Evolutionary conservation across 2,329 filamentous ascomycete species (phyloP).

Genomic region (Davidsoniella eucalypti): DNA sequence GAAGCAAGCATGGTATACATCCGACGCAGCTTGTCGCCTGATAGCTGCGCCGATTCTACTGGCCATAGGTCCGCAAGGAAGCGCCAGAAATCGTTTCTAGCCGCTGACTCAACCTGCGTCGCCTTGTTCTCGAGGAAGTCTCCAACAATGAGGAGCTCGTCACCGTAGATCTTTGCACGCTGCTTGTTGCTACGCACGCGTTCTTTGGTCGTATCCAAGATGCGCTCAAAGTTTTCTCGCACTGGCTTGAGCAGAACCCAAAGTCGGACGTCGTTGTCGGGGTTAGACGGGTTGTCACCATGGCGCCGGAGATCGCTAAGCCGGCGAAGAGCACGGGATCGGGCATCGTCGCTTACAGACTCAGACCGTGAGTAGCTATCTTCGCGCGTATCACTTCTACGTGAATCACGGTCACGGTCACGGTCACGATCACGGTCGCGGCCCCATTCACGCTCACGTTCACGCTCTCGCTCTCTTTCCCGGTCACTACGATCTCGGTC

Average conservation of each 20-base stretch:
- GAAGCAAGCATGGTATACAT: constrained; percentile 27
- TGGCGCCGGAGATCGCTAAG: constrained; percentile 29
- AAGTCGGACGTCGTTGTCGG: constrained; percentile 30
- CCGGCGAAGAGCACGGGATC: constrained; percentile 25
- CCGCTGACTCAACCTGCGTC: constrained; percentile 20
- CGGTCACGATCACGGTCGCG: constrained; percentile 20
- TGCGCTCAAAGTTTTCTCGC: constrained; percentile 39
- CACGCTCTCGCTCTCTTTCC: constrained; percentile 14
- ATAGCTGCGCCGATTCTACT: constrained; percentile 23
- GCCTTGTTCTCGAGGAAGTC: constrained; percentile 37
- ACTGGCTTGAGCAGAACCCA: constrained; percentile 40
- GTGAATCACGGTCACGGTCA: constrained; percentile 29
- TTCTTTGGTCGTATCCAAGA: constrained; percentile 44
- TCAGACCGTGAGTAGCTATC: constrained; percentile 41
- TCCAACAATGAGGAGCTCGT: constrained; percentile 44
- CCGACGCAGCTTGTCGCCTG: constrained; percentile 27
- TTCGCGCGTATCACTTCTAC: constrained; percentile 48
- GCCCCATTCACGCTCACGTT: constrained; percentile 14
- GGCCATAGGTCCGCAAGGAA: constrained; percentile 30
- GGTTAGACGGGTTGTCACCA: constrained; percentile 31
- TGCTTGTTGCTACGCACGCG: constrained; percentile 45
- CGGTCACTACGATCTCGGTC: constrained; percentile 16
- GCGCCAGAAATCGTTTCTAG: constrained; percentile 35
- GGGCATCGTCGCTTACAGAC: constrained; percentile 21
- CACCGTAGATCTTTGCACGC: constrained; percentile 43